Evolutionary conservation across 352 stramenopile species (phyloP).

Genomic region (Globisporangium spinosum): DNA sequence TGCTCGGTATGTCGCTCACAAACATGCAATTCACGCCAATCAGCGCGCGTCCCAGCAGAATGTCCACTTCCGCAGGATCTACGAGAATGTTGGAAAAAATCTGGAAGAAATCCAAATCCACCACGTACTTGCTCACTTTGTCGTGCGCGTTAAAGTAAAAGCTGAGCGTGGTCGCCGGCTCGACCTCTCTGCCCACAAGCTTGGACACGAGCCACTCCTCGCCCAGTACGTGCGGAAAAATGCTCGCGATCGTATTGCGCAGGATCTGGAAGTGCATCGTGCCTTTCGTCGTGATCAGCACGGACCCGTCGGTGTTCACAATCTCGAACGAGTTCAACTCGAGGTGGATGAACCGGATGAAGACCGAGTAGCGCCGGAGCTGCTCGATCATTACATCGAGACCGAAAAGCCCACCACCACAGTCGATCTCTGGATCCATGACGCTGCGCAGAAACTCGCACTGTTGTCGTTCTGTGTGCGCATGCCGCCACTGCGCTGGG

Average conservation of each 20-base stretch:
- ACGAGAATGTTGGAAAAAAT: constrained; percentile 19
- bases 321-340: constrained; percentile 26
- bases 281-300: constrained; percentile 25
- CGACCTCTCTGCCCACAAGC: constrained; percentile 24
- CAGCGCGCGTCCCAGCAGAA: constrained; percentile 15
- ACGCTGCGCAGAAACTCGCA: constrained; percentile 24
- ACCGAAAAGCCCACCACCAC: constrained; percentile 20
- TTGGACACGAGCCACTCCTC: constrained; percentile 22
- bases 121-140: constrained; percentile 20
- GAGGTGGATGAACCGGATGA: constrained; percentile 24
- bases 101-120: constrained; percentile 27
- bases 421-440: constrained; percentile 25
- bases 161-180: constrained; percentile 1
- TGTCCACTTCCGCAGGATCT: constrained; percentile 19
- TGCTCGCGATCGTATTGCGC: constrained; percentile 21
- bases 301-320: constrained; percentile 13
- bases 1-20: constrained; percentile 3
- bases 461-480: constrained; percentile 9
- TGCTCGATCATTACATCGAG: constrained; percentile 28
- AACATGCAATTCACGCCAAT: constrained; percentile 31
- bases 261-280: constrained; percentile 27
- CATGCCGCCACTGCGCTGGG: background rate
- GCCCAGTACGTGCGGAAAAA: constrained; percentile 35
- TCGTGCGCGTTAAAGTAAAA: constrained; percentile 27
- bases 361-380: constrained; percentile 28